These are phyloP conservation scores for Chalciporus piperatus DNA, from an alignment of 768 basidiomycete species.

Conservation along the genomic window DNA sequence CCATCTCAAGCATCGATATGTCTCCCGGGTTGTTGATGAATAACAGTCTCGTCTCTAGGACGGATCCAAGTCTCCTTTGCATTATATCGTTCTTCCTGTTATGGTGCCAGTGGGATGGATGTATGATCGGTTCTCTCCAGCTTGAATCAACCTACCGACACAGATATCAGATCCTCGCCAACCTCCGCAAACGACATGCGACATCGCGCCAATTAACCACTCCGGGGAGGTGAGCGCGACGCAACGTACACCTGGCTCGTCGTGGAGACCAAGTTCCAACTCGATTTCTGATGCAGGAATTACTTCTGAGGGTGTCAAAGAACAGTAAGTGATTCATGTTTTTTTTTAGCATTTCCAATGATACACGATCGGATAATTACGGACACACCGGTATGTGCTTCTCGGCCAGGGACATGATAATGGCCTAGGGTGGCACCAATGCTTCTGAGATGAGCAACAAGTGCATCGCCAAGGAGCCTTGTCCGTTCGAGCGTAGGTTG, in stretches of 20 bases:
- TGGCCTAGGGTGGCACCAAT: conserved; percentile 48
- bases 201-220: conserved; percentile 29
- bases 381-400: conserved; percentile 11
- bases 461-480: conserved; percentile 32
- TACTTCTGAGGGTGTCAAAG: conserved; percentile 1
- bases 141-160: neutral
- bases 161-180: conserved; percentile 10
- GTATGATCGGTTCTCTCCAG: neutral
- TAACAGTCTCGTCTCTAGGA: conserved; percentile 33
- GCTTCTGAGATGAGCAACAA: conserved; percentile 32
- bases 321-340: no score
- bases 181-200: conserved; percentile 20
- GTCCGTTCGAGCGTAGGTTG: conserved; percentile 10
- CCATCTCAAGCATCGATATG: conserved; percentile 49
- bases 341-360: no score
- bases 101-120: no score
- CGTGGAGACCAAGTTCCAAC: conserved; percentile 55
- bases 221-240: conserved; percentile 19
- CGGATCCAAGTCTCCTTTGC: conserved; percentile 13
- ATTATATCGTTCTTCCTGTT: neutral
- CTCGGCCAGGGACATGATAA: conserved; percentile 52
- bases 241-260: conserved; percentile 43
- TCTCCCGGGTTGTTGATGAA: conserved; percentile 59
- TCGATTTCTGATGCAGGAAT: conserved; percentile 25
- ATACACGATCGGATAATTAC: no score